phyloP scores from a whole-genome alignment of 306 rosid genomes.

The Corylus heterophylla region DNA sequence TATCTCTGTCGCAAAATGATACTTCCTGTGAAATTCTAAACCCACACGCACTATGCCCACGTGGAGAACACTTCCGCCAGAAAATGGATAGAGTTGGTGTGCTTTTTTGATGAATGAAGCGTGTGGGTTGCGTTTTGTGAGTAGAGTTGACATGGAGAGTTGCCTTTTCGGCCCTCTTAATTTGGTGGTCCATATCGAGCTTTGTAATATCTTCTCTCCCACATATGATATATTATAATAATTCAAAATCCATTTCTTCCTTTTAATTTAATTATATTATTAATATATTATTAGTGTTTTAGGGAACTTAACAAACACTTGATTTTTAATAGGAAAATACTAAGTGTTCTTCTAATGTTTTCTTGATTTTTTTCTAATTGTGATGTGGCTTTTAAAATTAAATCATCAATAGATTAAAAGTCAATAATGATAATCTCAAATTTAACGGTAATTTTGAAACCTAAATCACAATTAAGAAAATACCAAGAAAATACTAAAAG shows the following conservation, averaged over 20 bases:
- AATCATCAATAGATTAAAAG: too few species aligned
- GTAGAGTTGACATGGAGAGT: constrained; percentile 4
- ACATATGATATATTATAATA: too few species aligned
- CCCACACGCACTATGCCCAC: constrained; percentile 39
- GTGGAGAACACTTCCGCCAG: constrained; percentile 35
- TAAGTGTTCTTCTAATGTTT: too few species aligned
- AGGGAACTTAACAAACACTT: not conserved
- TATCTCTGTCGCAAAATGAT: not conserved
- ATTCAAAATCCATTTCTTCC: not conserved
- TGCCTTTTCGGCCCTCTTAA: not conserved
- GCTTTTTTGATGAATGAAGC: constrained; percentile 2
- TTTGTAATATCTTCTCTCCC: not conserved
- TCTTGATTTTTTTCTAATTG: too few species aligned
- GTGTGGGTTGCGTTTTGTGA: not conserved
- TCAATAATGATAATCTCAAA: too few species aligned
- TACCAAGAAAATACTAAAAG: too few species aligned
- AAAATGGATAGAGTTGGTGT: constrained; percentile 4
- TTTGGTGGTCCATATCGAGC: constrained; percentile 6
- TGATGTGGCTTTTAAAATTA: too few species aligned
- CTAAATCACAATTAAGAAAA: too few species aligned
- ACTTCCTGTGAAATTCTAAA: not conserved
- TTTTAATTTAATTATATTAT: too few species aligned
- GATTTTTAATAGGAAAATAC: too few species aligned
- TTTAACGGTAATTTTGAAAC: too few species aligned
- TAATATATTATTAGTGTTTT: too few species aligned